These are phyloP conservation scores for Salvia sclarea DNA, from an alignment of 305 asterid genomes.

Conservation along the genomic window DNA sequence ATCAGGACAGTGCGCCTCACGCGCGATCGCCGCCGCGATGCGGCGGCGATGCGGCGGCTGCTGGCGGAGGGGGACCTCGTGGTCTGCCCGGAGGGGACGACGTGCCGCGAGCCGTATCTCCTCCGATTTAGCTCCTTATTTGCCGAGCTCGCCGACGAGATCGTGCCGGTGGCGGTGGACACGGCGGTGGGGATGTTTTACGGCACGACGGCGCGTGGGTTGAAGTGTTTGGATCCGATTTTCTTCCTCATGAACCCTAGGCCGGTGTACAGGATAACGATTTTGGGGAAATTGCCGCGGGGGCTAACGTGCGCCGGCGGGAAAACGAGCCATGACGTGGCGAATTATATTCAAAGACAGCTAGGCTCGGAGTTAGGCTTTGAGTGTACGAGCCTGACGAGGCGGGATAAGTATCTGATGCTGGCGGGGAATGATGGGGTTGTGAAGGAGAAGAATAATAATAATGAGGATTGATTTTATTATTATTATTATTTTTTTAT, in stretches of 20 bases:
- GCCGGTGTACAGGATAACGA: slow-evolving; percentile 49
- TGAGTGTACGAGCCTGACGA: slow-evolving; percentile 72
- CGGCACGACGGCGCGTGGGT: slow-evolving; percentile 89
- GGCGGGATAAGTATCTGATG: slow-evolving; percentile 92
- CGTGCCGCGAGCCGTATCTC: slow-evolving; percentile 88
- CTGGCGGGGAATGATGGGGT: slow-evolving; percentile 89
- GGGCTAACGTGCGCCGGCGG: slow-evolving; percentile 77
- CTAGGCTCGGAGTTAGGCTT: slow-evolving; percentile 76
- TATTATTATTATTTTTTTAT: too few relatives aligned
- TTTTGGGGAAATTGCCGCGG: slow-evolving; percentile 59
- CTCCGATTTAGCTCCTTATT: slow-evolving; percentile 81
- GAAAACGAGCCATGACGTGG: slow-evolving; percentile 70
- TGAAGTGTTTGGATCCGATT: slow-evolving; percentile 82
- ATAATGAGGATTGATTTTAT: background rate
- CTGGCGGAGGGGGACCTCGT: slow-evolving; percentile 75
- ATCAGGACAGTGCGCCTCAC: slow-evolving; percentile 66
- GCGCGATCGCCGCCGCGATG: slow-evolving; percentile 60
- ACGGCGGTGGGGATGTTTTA: slow-evolving; percentile 72
- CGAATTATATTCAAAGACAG: slow-evolving; percentile 68
- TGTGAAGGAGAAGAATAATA: slow-evolving; percentile 37
- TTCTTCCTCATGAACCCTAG: slow-evolving; percentile 86
- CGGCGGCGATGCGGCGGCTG: slow-evolving; percentile 51
- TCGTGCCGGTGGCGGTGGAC: slow-evolving; percentile 83
- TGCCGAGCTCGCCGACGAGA: slow-evolving; percentile 76
- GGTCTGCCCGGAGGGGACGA: slow-evolving; percentile 95